These are phyloP conservation scores for Alternaria longipes DNA, from an alignment of 2,329 filamentous ascomycete genomes.

Conservation along the genomic window DNA sequence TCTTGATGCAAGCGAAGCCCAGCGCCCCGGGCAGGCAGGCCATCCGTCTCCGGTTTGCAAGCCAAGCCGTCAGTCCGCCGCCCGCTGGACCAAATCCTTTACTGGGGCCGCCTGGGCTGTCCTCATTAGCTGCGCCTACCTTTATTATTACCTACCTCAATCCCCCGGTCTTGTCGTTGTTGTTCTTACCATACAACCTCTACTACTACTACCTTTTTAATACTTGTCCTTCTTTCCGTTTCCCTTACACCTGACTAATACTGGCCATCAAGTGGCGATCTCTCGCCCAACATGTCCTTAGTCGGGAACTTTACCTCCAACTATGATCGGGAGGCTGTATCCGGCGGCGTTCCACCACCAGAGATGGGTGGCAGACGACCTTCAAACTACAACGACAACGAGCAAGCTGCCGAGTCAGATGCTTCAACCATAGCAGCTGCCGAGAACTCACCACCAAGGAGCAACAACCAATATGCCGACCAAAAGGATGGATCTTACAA, in stretches of 20 bases:
- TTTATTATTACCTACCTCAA: slow-evolving; percentile 24
- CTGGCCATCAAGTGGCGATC: slow-evolving; percentile 18
- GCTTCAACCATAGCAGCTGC: slow-evolving; percentile 46
- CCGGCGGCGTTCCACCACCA: slow-evolving; percentile 46
- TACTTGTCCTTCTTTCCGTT: slow-evolving; percentile 14
- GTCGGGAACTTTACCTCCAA: slow-evolving; percentile 57
- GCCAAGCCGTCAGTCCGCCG: slow-evolving; percentile 32
- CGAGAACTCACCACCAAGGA: slow-evolving; percentile 35
- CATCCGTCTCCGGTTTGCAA: slow-evolving; percentile 35
- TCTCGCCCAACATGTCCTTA: slow-evolving; percentile 51
- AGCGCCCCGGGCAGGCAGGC: slow-evolving; percentile 26
- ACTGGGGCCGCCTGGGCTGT: slow-evolving; percentile 22
- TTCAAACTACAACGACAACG: slow-evolving; percentile 24
- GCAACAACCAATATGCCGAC: slow-evolving; percentile 25
- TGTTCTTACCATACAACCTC: slow-evolving; percentile 12
- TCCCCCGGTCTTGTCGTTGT: slow-evolving; percentile 14
- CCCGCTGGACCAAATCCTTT: slow-evolving; percentile 26
- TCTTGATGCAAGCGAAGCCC: slow-evolving; percentile 1
- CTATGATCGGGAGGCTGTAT: slow-evolving; percentile 52
- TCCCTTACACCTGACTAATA: slow-evolving; percentile 5
- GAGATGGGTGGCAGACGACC: slow-evolving; percentile 39
- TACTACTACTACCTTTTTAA: slow-evolving; percentile 30
- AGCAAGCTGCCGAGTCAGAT: slow-evolving; percentile 39
- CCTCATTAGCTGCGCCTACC: slow-evolving; percentile 29
- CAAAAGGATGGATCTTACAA: slow-evolving; percentile 32